A percentile compares a stretch with the other conserved stretches of the same genome.
Conservation (phyloP, 140 eudicot species). For the Anethum foeniculum region DNA sequence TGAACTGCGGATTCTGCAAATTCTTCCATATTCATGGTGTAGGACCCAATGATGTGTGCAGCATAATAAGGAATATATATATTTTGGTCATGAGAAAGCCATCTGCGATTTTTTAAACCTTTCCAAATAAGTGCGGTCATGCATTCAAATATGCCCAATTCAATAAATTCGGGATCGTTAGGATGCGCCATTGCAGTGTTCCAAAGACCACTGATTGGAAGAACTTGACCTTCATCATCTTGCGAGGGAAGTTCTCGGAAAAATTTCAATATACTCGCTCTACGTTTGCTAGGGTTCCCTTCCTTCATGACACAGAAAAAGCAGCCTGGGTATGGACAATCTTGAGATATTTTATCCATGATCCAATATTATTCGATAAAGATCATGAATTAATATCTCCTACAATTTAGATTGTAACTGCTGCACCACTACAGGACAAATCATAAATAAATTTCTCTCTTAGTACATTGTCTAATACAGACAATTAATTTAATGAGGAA, state of each 20-base stretch:
- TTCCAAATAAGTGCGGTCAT: conserved; percentile 95
- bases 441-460: background rate
- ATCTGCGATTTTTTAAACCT: conserved; percentile 85
- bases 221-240: conserved; percentile 96
- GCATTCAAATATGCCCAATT: conserved; percentile 89
- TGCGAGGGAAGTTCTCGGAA: conserved; percentile 93
- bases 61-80: conserved; percentile 95
- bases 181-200: conserved; percentile 99
- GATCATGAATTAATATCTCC: conserved; percentile 21
- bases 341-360: conserved; percentile 77
- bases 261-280: conserved; percentile 81
- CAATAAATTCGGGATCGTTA: conserved; percentile 91
- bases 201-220: conserved; percentile 98
- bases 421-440: conserved; percentile 20
- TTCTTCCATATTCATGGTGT: conserved; percentile 99
- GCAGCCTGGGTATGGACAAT: conserved; percentile 98
- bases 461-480: background rate
- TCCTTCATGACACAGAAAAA: conserved; percentile 98
- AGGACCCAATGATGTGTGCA: conserved; percentile 95
- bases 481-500: background rate
- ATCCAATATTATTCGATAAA: conserved; percentile 13
- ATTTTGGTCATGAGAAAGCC: conserved; percentile 94
- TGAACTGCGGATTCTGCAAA: conserved; percentile 80
- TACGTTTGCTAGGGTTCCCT: conserved; percentile 84
- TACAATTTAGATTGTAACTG: conserved; percentile 1